phyloP scores from a whole-genome alignment of 2,329 filamentous ascomycete species.

The Teratosphaeria pseudoeucalypti region DNA sequence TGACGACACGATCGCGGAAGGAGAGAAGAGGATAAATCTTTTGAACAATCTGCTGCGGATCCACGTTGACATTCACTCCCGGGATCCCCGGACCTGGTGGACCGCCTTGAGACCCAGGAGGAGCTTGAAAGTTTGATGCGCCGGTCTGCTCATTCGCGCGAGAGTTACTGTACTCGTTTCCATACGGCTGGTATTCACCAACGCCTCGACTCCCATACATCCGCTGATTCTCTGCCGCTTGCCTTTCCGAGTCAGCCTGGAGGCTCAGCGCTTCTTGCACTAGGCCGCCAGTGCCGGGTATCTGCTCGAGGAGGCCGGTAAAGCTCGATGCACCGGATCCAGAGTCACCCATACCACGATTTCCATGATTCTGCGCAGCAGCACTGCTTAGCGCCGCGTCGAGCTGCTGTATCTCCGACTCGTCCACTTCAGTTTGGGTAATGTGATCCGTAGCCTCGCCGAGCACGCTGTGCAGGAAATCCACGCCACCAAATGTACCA shows the following conservation, averaged over 20 bases:
- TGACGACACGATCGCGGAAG: conserved; percentile 90
- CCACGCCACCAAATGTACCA: conserved; percentile 45
- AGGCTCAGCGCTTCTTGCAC: conserved; percentile 37
- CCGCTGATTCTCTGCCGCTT: conserved; percentile 31
- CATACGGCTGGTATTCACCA: conserved; percentile 12
- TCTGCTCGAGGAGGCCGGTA: conserved; percentile 60
- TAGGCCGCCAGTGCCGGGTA: conserved; percentile 50
- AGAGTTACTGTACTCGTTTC: conserved; percentile 19
- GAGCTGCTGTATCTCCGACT: conserved; percentile 38
- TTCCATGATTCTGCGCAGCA: conserved; percentile 15
- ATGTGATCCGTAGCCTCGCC: conserved; percentile 41
- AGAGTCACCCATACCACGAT: conserved; percentile 20
- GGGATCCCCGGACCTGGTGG: conserved; percentile 45
- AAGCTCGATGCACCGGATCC: conserved; percentile 35
- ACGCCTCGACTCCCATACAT: conserved; percentile 6
- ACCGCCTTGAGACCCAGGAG: conserved; percentile 29
- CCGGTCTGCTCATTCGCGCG: conserved; percentile 19
- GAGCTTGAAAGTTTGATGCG: conserved; percentile 22
- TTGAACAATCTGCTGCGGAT: conserved; percentile 39
- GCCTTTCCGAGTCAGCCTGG: conserved; percentile 38
- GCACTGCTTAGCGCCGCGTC: conserved; percentile 35
- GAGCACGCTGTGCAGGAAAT: conserved; percentile 36
- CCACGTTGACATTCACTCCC: conserved; percentile 68
- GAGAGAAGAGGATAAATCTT: conserved; percentile 90
- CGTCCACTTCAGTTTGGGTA: conserved; percentile 38